Evolutionary conservation across 2,329 filamentous ascomycete species (phyloP), one percentile per base, ranked within the genome.

Genomic region (Apiospora hydei): DNA sequence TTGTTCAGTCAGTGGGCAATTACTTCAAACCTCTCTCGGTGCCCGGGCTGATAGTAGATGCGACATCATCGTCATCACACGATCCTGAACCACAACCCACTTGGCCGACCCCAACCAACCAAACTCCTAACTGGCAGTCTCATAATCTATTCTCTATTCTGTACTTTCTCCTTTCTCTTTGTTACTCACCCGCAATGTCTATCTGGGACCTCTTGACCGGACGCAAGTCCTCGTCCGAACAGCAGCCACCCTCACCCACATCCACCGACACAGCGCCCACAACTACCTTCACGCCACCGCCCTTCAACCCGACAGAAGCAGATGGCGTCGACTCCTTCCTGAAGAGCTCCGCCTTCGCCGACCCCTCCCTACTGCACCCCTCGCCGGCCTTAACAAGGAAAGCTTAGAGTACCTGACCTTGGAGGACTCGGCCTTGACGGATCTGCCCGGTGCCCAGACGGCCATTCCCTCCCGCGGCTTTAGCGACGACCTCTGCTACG

Each of bases 401-500:
- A 94, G 93, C 0, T 91, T 99, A 79, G 96, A 99, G 83, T 99
- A 99, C 84, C 89, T 99, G 76, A 92, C 93, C 38, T 92, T 99
- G 80, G 96, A 99, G 84, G 97, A 99, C 82, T 94, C 94, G 69
- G 90, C 92, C 41, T 90, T 98, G 72, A 95, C 94, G 74, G 92
- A 97, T 79, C 89, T 97, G 26, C 95, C 95, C 68, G 95, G 95
- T 79, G 89, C 91, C 73, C 93, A 94, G 81, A 97, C 96, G 61
- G 93, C 95, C 71, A 89, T 99, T 71, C 96, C 97, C 61, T 98
- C 95, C 71, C 92, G 96, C 82, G 96, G 96, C 81, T 99, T 97
- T 91, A 97, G 95, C 73, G 96, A 99, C 81, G 96, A 99, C 83
- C 90, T 99, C 73, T 98, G 96, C 85, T 99, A 99, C 83, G 96